A percentile compares a stretch with the other conserved stretches of the same genome.
Evolutionary conservation across 2,329 filamentous ascomycete species (phyloP).

Genomic region (Colletotrichum tabaci): DNA sequence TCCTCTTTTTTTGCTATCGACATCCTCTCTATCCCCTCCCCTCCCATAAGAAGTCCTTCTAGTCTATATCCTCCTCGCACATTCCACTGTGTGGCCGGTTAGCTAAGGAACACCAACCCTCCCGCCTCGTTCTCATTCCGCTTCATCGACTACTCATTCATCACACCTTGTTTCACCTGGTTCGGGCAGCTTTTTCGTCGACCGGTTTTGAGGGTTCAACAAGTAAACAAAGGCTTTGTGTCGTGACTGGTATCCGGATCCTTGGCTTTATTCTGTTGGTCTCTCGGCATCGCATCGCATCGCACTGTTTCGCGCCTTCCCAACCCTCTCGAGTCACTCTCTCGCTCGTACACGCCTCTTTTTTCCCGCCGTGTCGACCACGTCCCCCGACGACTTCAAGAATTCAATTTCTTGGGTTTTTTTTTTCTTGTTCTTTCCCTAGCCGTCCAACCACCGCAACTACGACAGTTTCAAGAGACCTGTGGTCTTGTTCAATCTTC

Average conservation of each 20-base stretch:
- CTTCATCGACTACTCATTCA: constrained; percentile 40
- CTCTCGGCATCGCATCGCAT: constrained; percentile 28
- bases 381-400: constrained; percentile 25
- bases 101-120: constrained; percentile 16
- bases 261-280: constrained; percentile 22
- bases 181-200: constrained; percentile 28
- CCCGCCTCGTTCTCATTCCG: constrained; percentile 14
- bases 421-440: background rate
- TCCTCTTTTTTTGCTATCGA: constrained; percentile 20
- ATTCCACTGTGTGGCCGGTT: constrained; percentile 28
- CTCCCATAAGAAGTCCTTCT: constrained; percentile 1
- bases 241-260: constrained; percentile 41
- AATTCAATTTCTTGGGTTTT: constrained; percentile 7
- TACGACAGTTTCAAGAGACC: constrained; percentile 27
- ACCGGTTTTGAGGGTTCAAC: constrained; percentile 6
- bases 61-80: constrained; percentile 30
- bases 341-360: constrained; percentile 28
- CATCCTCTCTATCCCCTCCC: constrained; percentile 1
- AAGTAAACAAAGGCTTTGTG: constrained; percentile 34
- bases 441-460: constrained; percentile 20
- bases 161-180: constrained; percentile 35
- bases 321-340: constrained; percentile 27
- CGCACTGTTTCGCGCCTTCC: constrained; percentile 27
- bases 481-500: constrained; percentile 39
- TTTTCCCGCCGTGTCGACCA: constrained; percentile 12